Evolutionary conservation across 1,284 basidiomycete species (phyloP), one percentile per base, ranked within the genome.

Genomic region (Naganishia liquefaciens): DNA sequence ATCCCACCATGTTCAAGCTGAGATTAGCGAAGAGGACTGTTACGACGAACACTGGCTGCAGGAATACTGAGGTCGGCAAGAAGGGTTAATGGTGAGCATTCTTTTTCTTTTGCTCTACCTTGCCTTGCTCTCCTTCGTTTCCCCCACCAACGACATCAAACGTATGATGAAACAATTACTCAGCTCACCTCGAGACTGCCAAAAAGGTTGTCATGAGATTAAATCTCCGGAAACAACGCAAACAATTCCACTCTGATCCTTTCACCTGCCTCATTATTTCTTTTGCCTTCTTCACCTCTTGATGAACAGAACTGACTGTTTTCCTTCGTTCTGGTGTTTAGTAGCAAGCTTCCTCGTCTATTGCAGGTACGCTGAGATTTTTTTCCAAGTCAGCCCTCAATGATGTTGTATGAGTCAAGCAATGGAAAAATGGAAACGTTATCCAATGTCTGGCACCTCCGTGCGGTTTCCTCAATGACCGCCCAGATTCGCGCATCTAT

Each of bases 101-200:
- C 21, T 27, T 23, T 49, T 37, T 19, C 19, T 19, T 46, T 46
- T 21, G 2, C 10, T 28, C n/a, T 25, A 44, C 30, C 44, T 27
- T 37, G 33, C 28, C 23, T n/a, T 49, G 33, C 55, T 28, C 27
- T 23, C 46, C 13, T 51, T 11, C 28, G 15, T 4, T 49, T 7
- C 47, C 13, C 47, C 2, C 47, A 25, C 47, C 5, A 15, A 3
- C 19, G n/a, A 25, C 30, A 33, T 40, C 10, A 33, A 27, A 42
- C 39, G 23, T 27, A 50, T 60, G 57, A 60, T 60, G 57, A 60
- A 50, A 28, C 28, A 40, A 37, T 60, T 50, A 53, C 57, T 60
- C 57, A 60, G 57, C 57, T 60, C 57, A 60, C 57, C 57, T 60
- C 57, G 57, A 60, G 57, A 60, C 51, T 53, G 17, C 51, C 55